phyloP scores from a whole-genome alignment of 371 early-diverging fungal genomes.

The Paraphysoderma sedebokerense region DNA sequence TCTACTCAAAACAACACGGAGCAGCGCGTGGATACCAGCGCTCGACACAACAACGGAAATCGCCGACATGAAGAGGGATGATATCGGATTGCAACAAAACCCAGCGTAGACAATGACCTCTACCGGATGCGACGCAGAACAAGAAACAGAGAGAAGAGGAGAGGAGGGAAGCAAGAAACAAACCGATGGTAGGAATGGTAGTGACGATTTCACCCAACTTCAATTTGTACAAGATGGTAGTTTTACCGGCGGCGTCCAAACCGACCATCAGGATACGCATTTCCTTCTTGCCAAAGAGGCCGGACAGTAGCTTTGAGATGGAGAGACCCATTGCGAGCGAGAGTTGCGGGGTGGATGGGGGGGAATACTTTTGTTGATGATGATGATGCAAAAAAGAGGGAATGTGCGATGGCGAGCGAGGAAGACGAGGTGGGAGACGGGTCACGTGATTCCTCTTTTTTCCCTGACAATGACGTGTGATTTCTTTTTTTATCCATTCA shows the following conservation, averaged over 20 bases:
- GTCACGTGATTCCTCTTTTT: too few relatives aligned
- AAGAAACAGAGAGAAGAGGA: background rate
- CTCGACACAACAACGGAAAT: too few relatives aligned
- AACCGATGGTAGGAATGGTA: slow-evolving; percentile 95
- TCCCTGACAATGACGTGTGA: too few relatives aligned
- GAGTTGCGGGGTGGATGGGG: background rate
- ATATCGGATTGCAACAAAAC: background rate
- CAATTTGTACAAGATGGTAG: slow-evolving; percentile 53
- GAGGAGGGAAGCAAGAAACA: background rate
- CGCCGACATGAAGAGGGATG: background rate
- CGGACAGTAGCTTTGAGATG: slow-evolving; percentile 24
- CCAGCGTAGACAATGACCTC: background rate
- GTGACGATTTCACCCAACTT: slow-evolving; percentile 95
- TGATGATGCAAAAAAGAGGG: too few relatives aligned
- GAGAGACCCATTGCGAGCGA: slow-evolving; percentile 24
- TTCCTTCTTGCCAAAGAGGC: slow-evolving; percentile 30
- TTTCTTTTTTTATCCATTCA: too few relatives aligned
- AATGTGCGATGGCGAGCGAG: too few relatives aligned
- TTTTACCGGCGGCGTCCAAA: slow-evolving; percentile 59
- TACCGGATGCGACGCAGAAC: too few relatives aligned
- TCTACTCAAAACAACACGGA: too few relatives aligned
- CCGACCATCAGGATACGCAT: slow-evolving; percentile 46
- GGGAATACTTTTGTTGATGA: too few relatives aligned
- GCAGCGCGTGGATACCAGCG: too few relatives aligned
- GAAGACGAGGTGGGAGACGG: too few relatives aligned